Evolutionary conservation across 371 early-diverging fungal species (phyloP), one percentile per base, ranked within the genome.

Genomic region (Sporodiniella umbellata): DNA sequence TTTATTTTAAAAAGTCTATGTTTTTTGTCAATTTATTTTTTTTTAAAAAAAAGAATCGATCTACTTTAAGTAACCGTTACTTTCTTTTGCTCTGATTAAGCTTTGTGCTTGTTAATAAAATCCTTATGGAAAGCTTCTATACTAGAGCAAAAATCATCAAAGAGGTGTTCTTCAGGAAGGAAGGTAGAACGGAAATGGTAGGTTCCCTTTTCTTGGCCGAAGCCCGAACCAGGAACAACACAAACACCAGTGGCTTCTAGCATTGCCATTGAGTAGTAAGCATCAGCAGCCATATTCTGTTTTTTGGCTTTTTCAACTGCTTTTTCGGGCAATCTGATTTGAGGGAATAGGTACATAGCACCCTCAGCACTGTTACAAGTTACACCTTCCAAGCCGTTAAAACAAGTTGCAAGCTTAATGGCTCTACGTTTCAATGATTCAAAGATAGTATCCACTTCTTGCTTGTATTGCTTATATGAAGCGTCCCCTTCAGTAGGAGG

Each of bases 151-250:
- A 98, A 96, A 33, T 69, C 79, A 51, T 94, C 95, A 80, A 98
- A 90, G 35, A 90, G 73, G 23, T 90, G 78, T 63, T 96, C 96
- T 15, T 88, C 91, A 14, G 99, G 96, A 61, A 98, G 59, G 78
- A 98, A 98, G 4, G 99, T 97, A 38, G 89, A 87, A 48, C 99
- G 81, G 83, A 98, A 96, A 66, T 98, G 99, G 66, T 79, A 94
- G 2, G 96, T 98, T 39, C 87, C 90, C 5, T 81, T 78, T 55
- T 81, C 80, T 80, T 98, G 97, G 22, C 89, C 87, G 54, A 98
- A 98, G 14, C 99, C 99, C 37, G 85, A 59, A 37, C 74, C 67
- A 59, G 79, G 72, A 26, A 87, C 78, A 38, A 98, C 95, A 53
- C 76, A 76, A 5, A 70, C 76, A 42, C 98, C 99, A 4, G 97